Base-by-base conservation (phyloP, 2,329 filamentous ascomycete genomes). In the Penicillium digitatum region DNA sequence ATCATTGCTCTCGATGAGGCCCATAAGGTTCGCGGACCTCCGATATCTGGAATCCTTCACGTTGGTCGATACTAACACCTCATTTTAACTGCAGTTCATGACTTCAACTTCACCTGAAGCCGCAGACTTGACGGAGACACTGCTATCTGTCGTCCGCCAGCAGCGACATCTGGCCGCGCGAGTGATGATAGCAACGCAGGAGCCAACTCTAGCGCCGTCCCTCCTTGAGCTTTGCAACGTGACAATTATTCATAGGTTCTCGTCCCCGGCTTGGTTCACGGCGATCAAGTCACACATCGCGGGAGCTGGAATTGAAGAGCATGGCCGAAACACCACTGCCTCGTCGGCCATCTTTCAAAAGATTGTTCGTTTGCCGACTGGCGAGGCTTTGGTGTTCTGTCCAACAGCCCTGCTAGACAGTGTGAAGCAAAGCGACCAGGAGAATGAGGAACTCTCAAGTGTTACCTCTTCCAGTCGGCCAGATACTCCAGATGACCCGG, bases 11-110 rank as follows among this genome's bases (percentile, higher is more conserved):
- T 54, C 0, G 52, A 54, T 27, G 52, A 54, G 7, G 89, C 89
- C 0, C 89, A 94, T 67, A 91, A 91, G 63, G 81, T 82, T 69
- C 47, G 61, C 20, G 5, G 9, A 26, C 22, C 10, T 26, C 4
- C 2, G 3, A 32, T 26, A 2, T 20, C 10, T 31, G 22, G 5
- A 20, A 2, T 9, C 10, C 5, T n/a, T 5, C 0, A n/a, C 8
- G 3, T 22, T n/a, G 2, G n/a, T 3, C 18, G 1, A 12, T 31
- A 29, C 50, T 53, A 2, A 32, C 5, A 39, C 6, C 8, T 6
- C 2, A 8, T 40, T 35, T 3, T 3, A 1, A 12, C 29, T 5
- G 0, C 35, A 54, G 44, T 54, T 48, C 5, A 42, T 54, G 51
- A 42, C 29, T 11, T 48, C 44, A 1, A 43, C 44, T 1, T 40